These are phyloP conservation scores for Allantophomopsis lycopodina DNA, from an alignment of 2,329 filamentous ascomycete genomes.

Conservation along the genomic window DNA sequence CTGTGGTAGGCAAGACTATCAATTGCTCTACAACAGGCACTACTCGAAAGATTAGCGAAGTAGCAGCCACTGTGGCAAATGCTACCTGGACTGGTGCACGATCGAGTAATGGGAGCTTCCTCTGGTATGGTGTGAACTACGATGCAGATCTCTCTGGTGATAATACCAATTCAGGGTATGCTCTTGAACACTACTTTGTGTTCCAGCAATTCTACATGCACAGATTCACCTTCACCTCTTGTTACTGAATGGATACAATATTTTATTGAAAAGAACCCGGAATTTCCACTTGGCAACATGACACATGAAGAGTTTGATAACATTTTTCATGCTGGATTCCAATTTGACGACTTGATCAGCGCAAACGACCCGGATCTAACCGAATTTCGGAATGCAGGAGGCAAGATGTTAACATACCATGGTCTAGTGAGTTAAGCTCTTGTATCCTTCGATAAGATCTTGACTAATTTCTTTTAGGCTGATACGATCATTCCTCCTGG, in stretches of 20 bases:
- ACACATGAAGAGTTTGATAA: constrained; percentile 2
- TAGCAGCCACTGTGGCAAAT: constrained; percentile 1
- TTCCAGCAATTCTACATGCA: constrained; percentile 1
- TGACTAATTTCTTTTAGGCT: no score
- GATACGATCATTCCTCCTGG: no score
- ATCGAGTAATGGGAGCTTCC: neutral
- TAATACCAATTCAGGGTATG: no score
- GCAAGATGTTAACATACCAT: no score
- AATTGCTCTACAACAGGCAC: constrained; percentile 4
- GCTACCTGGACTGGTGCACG: constrained; percentile 3
- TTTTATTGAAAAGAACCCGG: constrained; percentile 3
- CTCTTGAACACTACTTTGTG: neutral
- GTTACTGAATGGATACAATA: constrained; percentile 2
- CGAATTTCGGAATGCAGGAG: no score
- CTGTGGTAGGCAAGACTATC: constrained; percentile 4
- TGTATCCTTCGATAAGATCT: no score
- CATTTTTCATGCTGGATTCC: no score
- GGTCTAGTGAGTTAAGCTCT: no score
- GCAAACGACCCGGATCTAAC: no score
- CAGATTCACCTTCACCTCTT: neutral
- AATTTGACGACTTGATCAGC: no score
- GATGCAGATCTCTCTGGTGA: neutral
- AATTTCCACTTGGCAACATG: constrained; percentile 4
- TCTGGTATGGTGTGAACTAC: constrained; percentile 5
- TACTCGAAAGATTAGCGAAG: constrained; percentile 2